Evolutionary conservation across 805 yeast genomes (phyloP).

Genomic region (Tetrapisispora iriomotensis): DNA sequence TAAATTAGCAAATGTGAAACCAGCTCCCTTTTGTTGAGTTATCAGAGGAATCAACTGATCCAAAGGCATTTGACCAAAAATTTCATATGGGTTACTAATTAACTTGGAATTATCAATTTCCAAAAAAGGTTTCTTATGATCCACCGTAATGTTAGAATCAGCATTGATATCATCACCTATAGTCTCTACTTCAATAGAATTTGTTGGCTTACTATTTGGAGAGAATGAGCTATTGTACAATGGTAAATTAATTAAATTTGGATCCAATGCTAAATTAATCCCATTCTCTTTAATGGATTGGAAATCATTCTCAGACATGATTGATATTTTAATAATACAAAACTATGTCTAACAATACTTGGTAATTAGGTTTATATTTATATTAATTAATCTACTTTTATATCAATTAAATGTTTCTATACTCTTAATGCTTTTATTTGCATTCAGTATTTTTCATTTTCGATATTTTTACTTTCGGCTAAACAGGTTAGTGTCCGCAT

Average conservation of each 20-base stretch:
- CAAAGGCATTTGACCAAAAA: conserved; percentile 33
- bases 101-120: conserved; percentile 4
- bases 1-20: conserved; percentile 36
- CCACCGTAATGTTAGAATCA: background rate
- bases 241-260: conserved; percentile 23
- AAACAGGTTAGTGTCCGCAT: no score
- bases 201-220: background rate
- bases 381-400: no score
- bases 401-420: no score
- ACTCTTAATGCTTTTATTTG: no score
- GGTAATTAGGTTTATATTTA: no score
- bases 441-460: background rate
- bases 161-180: background rate
- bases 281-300: conserved; percentile 6
- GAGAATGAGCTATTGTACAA: conserved; percentile 2
- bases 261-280: conserved; percentile 27
- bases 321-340: background rate
- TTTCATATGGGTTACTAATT: conserved; percentile 25
- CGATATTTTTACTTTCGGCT: background rate
- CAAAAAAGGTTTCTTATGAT: background rate
- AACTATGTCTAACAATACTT: no score
- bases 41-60: conserved; percentile 51
- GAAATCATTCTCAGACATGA: background rate
- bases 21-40: conserved; percentile 44
- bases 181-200: background rate